Base-by-base conservation (phyloP, 257 asterid genomes). In the Solanum tacnaense region DNA sequence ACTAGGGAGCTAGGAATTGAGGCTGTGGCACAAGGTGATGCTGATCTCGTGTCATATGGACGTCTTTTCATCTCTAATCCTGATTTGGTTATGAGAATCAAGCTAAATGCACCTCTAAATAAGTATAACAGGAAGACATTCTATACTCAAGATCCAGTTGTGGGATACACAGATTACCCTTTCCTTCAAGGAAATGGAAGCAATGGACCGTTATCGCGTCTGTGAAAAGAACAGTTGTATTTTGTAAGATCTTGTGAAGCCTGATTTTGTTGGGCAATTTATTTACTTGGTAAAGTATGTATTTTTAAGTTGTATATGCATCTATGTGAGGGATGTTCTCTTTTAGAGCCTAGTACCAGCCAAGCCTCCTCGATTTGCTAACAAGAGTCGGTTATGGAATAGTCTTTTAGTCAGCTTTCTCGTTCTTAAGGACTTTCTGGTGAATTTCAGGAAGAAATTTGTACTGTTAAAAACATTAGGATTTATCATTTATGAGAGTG, bases 161-260 rank as follows among this genome's bases (percentile, higher is more conserved):
- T 93, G 27, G 97, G 97, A 23, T 95, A 92, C 70, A 95, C 97
- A 0, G 97, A 95, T 89, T 95, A 95, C 85, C 95, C 95, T 52
- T 93, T 92, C 86, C 73, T 95, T 39, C 71, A 81, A 21, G 88
- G 82, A 65, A 83, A 29, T 3, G 75, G 71, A 35, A 88, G 75
- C 34, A 6, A 56, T 27, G 67, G 70, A 38, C 90, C 71, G 20
- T 90, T 94, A 25, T 90, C 96, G 46, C 92, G 94, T n/a, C 89
- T 92, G 56, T 91, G 39, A 81, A 5, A 81, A 46, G 27, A 81
- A 4, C 65, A 46, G 68, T 27, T 44, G 67, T n/a, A 27, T 81
- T 25, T 79, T 46, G 68, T 16, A 79, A 27, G 39, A 27, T 16
- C 27, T 78, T 79, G 25, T 79, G 68, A 81, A 81, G 39, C 68